Conservation (phyloP, 441 rosid genomes). For the Erodium chrysanthum region DNA sequence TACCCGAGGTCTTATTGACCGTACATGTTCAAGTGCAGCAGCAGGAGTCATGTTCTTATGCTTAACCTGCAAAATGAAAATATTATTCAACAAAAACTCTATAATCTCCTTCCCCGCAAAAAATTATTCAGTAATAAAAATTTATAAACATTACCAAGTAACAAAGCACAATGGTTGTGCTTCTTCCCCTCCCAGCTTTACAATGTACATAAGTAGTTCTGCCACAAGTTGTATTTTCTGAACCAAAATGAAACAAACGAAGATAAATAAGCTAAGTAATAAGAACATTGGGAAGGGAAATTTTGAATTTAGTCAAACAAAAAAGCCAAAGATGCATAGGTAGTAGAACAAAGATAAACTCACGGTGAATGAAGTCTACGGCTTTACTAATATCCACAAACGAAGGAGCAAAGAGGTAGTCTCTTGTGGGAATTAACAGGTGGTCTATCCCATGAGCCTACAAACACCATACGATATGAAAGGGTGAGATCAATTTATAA, state of each 20-base stretch:
- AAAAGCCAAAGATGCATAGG: background rate
- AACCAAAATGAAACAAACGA: constrained; percentile 10
- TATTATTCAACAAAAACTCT: constrained; percentile 3
- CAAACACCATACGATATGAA: background rate
- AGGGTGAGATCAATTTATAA: background rate
- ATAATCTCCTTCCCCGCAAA: constrained; percentile 5
- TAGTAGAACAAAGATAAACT: constrained; percentile 18
- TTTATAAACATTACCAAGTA: constrained; percentile 43
- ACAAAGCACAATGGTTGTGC: constrained; percentile 71
- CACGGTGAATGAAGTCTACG: constrained; percentile 62
- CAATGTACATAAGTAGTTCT: constrained; percentile 73
- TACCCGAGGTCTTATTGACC: constrained; percentile 69
- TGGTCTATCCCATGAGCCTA: constrained; percentile 71
- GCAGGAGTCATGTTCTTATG: constrained; percentile 65
- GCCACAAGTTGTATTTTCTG: constrained; percentile 51
- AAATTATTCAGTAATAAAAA: too few relatives aligned
- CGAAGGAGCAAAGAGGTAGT: constrained; percentile 73
- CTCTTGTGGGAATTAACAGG: constrained; percentile 72
- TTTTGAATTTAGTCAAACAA: background rate
- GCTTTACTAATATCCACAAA: constrained; percentile 48
- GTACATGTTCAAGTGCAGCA: constrained; percentile 58
- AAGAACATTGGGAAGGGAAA: background rate
- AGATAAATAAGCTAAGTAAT: background rate
- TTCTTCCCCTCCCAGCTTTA: constrained; percentile 82
- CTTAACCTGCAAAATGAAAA: constrained; percentile 37